These are phyloP conservation scores for Pachyrhizus erosus DNA, from an alignment of 306 rosid genomes.

Conservation along the genomic window DNA sequence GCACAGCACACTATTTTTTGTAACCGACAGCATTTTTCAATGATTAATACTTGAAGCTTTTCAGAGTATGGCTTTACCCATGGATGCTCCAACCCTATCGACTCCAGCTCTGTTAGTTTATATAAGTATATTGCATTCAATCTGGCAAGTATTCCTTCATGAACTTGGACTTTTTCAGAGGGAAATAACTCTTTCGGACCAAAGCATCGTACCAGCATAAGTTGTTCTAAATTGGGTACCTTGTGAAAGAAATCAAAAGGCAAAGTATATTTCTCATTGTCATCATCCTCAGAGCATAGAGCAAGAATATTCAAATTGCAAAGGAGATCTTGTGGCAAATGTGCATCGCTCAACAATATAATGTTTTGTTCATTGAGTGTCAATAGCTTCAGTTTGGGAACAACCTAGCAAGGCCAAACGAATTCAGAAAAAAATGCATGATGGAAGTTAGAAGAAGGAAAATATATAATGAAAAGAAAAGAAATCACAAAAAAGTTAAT, in stretches of 20 bases:
- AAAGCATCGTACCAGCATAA: background rate
- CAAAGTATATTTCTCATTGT: background rate
- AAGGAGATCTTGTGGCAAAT: background rate
- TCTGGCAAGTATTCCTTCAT: background rate
- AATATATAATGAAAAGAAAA: background rate
- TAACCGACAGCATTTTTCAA: background rate
- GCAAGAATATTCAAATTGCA: background rate
- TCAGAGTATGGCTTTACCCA: background rate
- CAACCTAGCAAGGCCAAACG: background rate
- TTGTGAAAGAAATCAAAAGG: background rate
- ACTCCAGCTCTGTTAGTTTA: background rate
- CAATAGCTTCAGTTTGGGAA: background rate
- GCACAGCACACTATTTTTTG: background rate
- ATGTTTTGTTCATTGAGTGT: background rate
- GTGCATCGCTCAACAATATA: background rate
- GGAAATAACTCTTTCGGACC: background rate
- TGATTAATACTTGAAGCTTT: background rate
- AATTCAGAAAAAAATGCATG: too few species aligned
- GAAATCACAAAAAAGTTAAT: background rate
- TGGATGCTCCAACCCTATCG: background rate
- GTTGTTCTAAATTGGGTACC: background rate
- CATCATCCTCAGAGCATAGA: background rate
- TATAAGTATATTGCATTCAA: background rate
- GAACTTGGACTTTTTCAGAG: background rate
- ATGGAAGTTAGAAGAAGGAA: background rate